Base-by-base conservation (phyloP, 208 protist species). In the Trypanosoma melophagium region DNA sequence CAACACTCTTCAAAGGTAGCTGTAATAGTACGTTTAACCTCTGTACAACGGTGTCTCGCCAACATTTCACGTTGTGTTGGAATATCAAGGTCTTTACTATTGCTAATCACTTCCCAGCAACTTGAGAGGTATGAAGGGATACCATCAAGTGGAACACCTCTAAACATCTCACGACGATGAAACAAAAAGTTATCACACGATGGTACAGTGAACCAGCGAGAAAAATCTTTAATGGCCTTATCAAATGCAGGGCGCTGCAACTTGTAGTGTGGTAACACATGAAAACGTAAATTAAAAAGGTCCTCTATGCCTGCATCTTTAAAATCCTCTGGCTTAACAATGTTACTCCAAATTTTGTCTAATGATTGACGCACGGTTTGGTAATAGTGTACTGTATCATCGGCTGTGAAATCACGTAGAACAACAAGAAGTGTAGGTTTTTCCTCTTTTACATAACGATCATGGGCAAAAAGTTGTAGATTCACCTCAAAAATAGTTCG, bases 361-460 rank as follows among this genome's bases (percentile, higher is more conserved):
- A 99, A 94, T 35, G 98, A 97, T 45, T 93, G 81, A 24, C 80
- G 73, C 35, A 99, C 73, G 28, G 83, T 95, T 19, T 77, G 54
- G 38, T 88, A 66, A 47, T 95, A 87, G 28, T 81, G 86, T 24
- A 87, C 51, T 10, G 87, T 67, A 57, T 97, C 97, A 22, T 76
- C 74, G 47, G 90, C 87, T 24, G 82, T 93, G 71, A 99, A 97
- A 81, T 99, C 98, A 66, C 98, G 87, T 54, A 99, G 69, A 10
- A 99, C 84, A 62, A 99, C 96, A 16, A 99, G 80, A 45, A 99
- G 78, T 56, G 98, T 92, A n/a, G 92, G 97, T 80, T 98, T 98
- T 66, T 95, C 83, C 45, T 89, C 83, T 57, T 61, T 65, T 31
- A 71, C 68, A 60, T 94, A 92, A 55, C 77, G 81, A 49, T 90